Evolutionary conservation across 495 filamentous ascomycete genomes (phyloP).

Genomic region (Xylaria flabelliformis): DNA sequence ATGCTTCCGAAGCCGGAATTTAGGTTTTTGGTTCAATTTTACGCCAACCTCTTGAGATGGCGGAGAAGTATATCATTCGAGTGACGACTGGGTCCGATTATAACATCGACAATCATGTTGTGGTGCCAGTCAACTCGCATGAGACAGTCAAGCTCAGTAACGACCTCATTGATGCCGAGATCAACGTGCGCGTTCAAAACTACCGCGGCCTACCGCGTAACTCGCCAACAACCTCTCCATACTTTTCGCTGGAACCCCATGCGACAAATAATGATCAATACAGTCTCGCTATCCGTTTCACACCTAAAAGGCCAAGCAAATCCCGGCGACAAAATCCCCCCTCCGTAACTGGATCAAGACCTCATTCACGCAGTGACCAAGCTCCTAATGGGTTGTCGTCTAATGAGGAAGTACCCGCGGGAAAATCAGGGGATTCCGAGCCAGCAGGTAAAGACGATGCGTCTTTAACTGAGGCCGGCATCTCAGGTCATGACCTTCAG

Average conservation of each 20-base stretch:
- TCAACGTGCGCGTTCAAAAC: constrained; percentile 73
- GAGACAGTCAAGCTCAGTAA: constrained; percentile 63
- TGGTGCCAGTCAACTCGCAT: constrained; percentile 74
- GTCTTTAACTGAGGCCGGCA: constrained; percentile 36
- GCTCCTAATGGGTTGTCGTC: not conserved
- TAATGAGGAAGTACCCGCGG: not conserved
- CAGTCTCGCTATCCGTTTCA: constrained; percentile 77
- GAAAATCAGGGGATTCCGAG: not conserved
- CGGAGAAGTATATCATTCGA: constrained; percentile 70
- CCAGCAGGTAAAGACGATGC: not conserved
- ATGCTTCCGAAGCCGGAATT: too few species aligned
- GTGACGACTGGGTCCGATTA: constrained; percentile 80
- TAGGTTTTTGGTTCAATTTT: not conserved
- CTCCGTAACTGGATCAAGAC: not conserved
- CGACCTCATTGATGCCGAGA: constrained; percentile 62
- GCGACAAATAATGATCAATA: constrained; percentile 72
- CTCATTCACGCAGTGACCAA: not conserved
- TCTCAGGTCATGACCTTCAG: constrained; percentile 75
- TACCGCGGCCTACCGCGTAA: constrained; percentile 63
- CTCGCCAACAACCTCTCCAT: constrained; percentile 66
- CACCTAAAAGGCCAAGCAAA: constrained; percentile 59
- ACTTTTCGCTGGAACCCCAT: constrained; percentile 76
- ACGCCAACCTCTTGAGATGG: constrained; percentile 45
- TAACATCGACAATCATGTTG: constrained; percentile 66
- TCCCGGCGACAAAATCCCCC: not conserved